phyloP scores from a whole-genome alignment of 2,329 filamentous ascomycete species.

The Xylaria polymorpha region DNA sequence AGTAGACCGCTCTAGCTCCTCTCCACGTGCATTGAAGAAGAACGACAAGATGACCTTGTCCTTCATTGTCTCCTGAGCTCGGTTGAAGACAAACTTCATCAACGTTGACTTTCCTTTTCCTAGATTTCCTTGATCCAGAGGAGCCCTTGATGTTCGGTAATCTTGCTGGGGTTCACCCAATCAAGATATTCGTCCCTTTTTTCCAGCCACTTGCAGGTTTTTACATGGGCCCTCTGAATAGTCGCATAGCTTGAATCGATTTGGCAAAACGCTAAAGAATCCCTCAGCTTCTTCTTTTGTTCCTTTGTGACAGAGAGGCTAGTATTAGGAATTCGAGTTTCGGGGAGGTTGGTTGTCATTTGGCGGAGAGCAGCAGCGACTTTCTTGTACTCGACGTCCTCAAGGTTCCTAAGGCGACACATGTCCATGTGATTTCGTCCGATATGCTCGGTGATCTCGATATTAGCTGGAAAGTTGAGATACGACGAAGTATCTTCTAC shows the following conservation, averaged over 20 bases:
- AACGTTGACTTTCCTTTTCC: slow-evolving; percentile 57
- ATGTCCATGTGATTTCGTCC: slow-evolving; percentile 52
- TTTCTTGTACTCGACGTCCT: slow-evolving; percentile 51
- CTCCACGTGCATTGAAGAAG: slow-evolving; percentile 62
- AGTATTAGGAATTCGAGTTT: no score
- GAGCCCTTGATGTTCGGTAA: slow-evolving; percentile 50
- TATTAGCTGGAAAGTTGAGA: slow-evolving; percentile 45
- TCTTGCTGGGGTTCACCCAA: slow-evolving; percentile 46
- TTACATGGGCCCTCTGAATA: no score
- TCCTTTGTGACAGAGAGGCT: no score
- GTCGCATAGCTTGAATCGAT: slow-evolving; percentile 1
- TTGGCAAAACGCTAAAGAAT: no score
- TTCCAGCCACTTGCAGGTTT: no score
- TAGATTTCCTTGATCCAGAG: slow-evolving; percentile 60
- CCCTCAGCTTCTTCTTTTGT: no score
- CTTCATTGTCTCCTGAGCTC: slow-evolving; percentile 24
- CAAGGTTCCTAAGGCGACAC: slow-evolving; percentile 49
- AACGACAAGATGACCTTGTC: slow-evolving; percentile 48
- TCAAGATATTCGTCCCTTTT: slow-evolving; percentile 43
- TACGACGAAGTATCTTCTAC: slow-evolving; percentile 55
- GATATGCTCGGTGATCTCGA: slow-evolving; percentile 52
- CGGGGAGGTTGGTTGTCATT: no score
- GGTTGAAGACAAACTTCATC: slow-evolving; percentile 53
- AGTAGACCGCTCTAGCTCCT: slow-evolving; percentile 56
- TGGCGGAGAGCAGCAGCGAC: slow-evolving; percentile 41